phyloP scores from a whole-genome alignment of 2,329 filamentous ascomycete species.

The Neofusicoccum sp. region DNA sequence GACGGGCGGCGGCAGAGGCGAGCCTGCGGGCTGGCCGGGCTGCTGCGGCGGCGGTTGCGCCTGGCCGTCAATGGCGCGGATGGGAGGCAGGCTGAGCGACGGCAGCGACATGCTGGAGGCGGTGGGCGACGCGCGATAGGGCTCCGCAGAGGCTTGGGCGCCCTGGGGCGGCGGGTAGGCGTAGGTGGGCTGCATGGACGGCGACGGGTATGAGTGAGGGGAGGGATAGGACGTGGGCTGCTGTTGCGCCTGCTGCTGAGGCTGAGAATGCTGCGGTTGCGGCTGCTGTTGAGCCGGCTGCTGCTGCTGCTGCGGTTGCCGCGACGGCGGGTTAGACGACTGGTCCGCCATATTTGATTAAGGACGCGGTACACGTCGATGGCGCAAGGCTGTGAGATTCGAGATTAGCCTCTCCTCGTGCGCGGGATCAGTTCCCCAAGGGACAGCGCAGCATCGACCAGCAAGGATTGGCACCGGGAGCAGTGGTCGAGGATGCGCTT shows the following conservation, averaged over 20 bases:
- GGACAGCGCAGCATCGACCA: conserved; percentile 16
- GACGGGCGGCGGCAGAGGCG: conserved; percentile 54
- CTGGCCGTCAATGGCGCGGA: conserved; percentile 50
- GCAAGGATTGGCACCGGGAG: conserved; percentile 14
- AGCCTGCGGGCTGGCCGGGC: conserved; percentile 32
- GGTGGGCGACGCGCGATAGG: conserved; percentile 48
- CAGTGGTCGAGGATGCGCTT: neutral
- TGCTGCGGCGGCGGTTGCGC: conserved; percentile 28
- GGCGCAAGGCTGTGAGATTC: conserved; percentile 18
- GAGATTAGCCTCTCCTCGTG: conserved; percentile 17
- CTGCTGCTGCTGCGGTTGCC: conserved; percentile 13
- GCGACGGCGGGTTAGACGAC: conserved; percentile 16
- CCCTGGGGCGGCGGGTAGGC: conserved; percentile 45
- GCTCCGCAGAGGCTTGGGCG: conserved; percentile 36
- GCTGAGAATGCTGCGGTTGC: conserved; percentile 17
- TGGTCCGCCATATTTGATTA: conserved; percentile 20
- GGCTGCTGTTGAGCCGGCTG: conserved; percentile 16
- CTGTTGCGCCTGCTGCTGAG: conserved; percentile 21
- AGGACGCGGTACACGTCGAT: conserved; percentile 18
- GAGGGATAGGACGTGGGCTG: conserved; percentile 42
- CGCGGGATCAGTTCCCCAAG: conserved; percentile 16
- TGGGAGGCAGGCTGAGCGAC: conserved; percentile 51
- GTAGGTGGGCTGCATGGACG: conserved; percentile 50
- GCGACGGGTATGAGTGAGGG: conserved; percentile 51
- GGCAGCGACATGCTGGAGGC: conserved; percentile 44